Evolutionary conservation across 1,139 yeast genomes (phyloP).

Genomic region (Taphrina pruni): DNA sequence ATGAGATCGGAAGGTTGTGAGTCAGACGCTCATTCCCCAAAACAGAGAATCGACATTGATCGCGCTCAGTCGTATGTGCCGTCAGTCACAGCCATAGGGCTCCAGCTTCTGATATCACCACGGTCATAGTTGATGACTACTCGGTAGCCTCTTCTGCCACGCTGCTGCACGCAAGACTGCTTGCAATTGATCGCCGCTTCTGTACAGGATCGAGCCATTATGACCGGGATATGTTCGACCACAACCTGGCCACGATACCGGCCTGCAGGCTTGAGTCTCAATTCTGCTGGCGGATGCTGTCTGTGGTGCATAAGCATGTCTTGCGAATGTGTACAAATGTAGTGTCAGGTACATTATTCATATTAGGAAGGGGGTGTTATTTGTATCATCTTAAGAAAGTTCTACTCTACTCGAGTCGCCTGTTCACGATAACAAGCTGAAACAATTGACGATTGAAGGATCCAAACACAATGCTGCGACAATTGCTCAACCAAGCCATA

Average conservation of each 20-base stretch:
- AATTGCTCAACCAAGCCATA: no score
- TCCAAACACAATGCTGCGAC: no score
- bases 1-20: no score
- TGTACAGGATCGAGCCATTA: background rate
- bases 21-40: no score
- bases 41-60: no score
- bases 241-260: conserved; percentile 7
- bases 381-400: no score
- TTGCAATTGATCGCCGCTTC: background rate
- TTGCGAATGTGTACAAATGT: no score
- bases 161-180: background rate
- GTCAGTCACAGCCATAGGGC: background rate
- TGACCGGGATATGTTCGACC: background rate
- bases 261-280: background rate
- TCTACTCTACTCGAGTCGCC: no score
- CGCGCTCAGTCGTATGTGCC: background rate
- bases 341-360: no score
- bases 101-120: conserved; percentile 14
- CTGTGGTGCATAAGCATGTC: background rate
- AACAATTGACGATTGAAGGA: no score
- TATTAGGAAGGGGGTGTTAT: no score
- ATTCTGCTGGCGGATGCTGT: background rate
- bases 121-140: conserved; percentile 9
- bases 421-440: no score
- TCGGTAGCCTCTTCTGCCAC: conserved; percentile 1